phyloP scores from a whole-genome alignment of 2,329 filamentous ascomycete genomes.

The Mycosphaerella sp. region DNA sequence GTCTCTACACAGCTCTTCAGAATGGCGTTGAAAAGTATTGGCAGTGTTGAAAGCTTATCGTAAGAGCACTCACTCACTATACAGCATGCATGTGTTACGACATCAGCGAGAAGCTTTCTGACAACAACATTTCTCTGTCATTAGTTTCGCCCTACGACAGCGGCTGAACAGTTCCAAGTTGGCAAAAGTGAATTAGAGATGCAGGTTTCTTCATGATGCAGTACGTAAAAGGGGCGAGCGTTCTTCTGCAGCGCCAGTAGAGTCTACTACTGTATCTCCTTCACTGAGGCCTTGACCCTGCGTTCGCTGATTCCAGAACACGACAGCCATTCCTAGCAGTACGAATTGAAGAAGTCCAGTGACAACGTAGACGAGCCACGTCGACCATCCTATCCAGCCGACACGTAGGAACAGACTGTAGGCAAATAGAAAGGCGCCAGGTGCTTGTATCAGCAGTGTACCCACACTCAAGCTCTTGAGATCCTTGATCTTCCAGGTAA shows the following conservation, averaged over 20 bases:
- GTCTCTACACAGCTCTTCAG: no score
- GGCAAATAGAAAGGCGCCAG: conserved; percentile 84
- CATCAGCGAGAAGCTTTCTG: no score
- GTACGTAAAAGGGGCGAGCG: background rate
- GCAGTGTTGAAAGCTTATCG: no score
- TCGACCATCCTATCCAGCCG: conserved; percentile 82
- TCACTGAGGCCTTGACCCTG: background rate
- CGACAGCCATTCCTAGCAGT: conserved; percentile 69
- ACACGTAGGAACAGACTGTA: conserved; percentile 66
- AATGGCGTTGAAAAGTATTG: no score
- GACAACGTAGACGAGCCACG: conserved; percentile 85
- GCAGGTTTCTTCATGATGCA: background rate
- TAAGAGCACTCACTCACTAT: no score
- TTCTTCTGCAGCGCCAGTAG: background rate
- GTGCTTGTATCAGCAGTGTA: conserved; percentile 98
- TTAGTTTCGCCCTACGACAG: no score
- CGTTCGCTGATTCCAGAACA: background rate
- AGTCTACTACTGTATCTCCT: background rate
- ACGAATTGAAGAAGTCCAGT: conserved; percentile 80
- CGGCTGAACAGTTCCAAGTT: no score
- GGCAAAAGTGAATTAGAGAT: background rate
- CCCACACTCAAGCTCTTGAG: conserved; percentile 88
- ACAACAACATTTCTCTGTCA: no score
- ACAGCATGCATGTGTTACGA: no score
- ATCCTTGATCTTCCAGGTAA: conserved; percentile 76